Conservation (phyloP, 768 basidiomycete genomes). For the Erythrobasidium yunnanense region DNA sequence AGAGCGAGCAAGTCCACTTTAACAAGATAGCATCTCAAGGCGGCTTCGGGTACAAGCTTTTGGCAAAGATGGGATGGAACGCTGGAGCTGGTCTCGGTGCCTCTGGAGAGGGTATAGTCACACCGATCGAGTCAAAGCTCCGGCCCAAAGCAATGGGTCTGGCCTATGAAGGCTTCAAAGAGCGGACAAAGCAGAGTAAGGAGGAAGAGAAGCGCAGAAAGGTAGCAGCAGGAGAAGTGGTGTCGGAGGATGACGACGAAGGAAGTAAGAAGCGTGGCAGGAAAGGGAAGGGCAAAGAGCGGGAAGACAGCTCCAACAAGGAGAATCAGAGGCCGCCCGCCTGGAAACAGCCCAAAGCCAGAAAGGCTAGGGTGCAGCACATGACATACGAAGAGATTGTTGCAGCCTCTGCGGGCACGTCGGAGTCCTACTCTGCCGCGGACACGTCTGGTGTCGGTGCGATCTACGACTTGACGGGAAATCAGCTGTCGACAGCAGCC, state of each 20-base stretch:
- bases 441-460: constrained; percentile 56
- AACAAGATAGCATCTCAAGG: constrained; percentile 52
- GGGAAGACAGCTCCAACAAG: neutral
- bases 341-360: constrained; percentile 44
- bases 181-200: constrained; percentile 75
- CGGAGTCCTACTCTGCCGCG: too few relatives aligned
- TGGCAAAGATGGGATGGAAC: constrained; percentile 93
- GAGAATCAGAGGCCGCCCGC: constrained; percentile 13
- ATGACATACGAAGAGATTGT: constrained; percentile 96
- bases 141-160: constrained; percentile 75
- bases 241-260: constrained; percentile 49
- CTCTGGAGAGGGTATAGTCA: constrained; percentile 68
- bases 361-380: constrained; percentile 75
- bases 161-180: constrained; percentile 73
- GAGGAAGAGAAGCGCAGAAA: constrained; percentile 53
- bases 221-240: constrained; percentile 47
- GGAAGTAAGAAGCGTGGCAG: constrained; percentile 48
- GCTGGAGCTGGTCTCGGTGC: constrained; percentile 65
- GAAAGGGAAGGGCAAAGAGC: neutral
- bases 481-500: constrained; percentile 76
- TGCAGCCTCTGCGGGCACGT: constrained; percentile 65
- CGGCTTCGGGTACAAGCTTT: constrained; percentile 74
- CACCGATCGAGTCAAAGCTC: constrained; percentile 71
- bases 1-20: constrained; percentile 69
- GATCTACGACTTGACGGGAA: constrained; percentile 85